phyloP scores from a whole-genome alignment of 192 early-diverging fungal genomes.

The Rhizophagus clarus region DNA sequence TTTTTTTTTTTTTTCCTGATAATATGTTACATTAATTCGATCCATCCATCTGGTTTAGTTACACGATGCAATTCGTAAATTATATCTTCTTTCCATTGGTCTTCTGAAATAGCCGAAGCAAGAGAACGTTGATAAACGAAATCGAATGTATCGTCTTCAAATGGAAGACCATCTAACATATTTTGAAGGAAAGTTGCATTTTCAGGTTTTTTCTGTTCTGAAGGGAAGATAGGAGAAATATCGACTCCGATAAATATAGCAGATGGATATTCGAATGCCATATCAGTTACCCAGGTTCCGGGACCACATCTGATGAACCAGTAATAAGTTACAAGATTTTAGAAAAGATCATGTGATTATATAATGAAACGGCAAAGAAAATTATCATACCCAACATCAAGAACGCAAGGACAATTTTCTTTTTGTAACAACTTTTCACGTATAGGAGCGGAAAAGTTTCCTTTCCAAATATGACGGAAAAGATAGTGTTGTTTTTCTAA shows the following conservation, averaged over 20 bases:
- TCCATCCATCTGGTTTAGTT: constrained; percentile 29
- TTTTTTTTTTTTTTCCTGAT: neutral
- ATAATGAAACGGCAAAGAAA: neutral
- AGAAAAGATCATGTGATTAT: neutral
- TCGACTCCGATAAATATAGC: constrained; percentile 39
- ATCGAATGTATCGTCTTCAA: constrained; percentile 27
- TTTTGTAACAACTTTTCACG: neutral
- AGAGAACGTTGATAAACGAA: constrained; percentile 20
- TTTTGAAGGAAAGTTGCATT: constrained; percentile 22
- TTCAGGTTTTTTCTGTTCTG: neutral
- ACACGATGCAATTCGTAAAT: constrained; percentile 26
- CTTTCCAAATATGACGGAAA: constrained; percentile 10
- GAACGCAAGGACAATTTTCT: neutral
- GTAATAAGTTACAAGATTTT: neutral
- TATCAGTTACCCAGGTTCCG: constrained; percentile 41
- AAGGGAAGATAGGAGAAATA: constrained; percentile 34
- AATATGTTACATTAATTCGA: constrained; percentile 23
- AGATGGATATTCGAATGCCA: constrained; percentile 39
- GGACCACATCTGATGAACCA: constrained; percentile 32
- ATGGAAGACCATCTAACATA: constrained; percentile 29
- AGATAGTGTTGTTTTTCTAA: constrained; percentile 8
- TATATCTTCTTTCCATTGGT: neutral
- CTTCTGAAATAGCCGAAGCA: neutral
- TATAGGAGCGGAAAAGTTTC: constrained; percentile 3
- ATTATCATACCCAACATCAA: constrained; percentile 27